Percentiles rank a stretch among this genome's conserved stretches.
Evolutionary conservation across 1,139 yeast species (phyloP).

Genomic region (Scheffersomyces quercinus): DNA sequence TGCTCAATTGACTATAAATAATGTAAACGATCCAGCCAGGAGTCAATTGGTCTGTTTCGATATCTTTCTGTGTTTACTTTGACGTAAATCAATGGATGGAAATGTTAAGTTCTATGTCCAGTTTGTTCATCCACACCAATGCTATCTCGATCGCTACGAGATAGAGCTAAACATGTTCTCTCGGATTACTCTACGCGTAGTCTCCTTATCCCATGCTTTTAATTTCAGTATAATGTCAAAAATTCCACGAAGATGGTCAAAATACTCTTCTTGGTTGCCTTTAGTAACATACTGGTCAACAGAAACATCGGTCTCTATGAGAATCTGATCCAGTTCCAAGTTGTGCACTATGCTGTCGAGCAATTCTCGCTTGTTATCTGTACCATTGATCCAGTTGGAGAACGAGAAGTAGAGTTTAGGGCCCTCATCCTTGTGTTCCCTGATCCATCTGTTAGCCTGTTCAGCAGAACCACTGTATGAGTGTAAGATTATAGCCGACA

Average conservation of each 20-base stretch:
- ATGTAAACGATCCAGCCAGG: too few species aligned
- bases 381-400: slow-evolving; percentile 60
- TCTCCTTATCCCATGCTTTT: neutral
- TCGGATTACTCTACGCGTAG: too few species aligned
- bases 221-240: slow-evolving; percentile 8
- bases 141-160: too few species aligned
- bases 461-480: slow-evolving; percentile 86
- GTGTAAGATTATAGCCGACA: slow-evolving; percentile 61
- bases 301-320: slow-evolving; percentile 41
- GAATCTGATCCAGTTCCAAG: slow-evolving; percentile 25
- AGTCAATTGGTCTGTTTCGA: too few species aligned
- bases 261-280: slow-evolving; percentile 15
- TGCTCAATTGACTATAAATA: too few species aligned
- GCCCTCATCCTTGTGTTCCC: slow-evolving; percentile 20
- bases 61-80: too few species aligned
- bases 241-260: slow-evolving; percentile 18
- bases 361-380: slow-evolving; percentile 18
- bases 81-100: too few species aligned
- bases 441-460: slow-evolving; percentile 57
- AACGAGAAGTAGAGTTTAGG: slow-evolving; percentile 52
- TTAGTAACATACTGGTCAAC: slow-evolving; percentile 26
- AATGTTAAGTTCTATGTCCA: too few species aligned
- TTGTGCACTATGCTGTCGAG: slow-evolving; percentile 25
- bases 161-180: too few species aligned
- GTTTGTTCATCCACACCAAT: too few species aligned